phyloP scores from a whole-genome alignment of 495 filamentous ascomycete species.

The Daldinia bambusicola region DNA sequence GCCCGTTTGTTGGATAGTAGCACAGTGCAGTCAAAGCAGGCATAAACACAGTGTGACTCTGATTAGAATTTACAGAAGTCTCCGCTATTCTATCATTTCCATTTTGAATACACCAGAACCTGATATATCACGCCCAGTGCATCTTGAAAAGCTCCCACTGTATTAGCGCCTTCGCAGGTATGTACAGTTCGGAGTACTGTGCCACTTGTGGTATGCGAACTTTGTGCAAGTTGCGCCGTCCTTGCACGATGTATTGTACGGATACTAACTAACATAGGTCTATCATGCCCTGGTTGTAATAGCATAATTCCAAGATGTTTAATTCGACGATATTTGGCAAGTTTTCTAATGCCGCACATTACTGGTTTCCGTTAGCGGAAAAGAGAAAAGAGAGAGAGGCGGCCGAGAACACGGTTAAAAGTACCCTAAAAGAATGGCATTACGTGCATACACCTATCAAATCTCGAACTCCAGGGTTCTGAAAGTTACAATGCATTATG shows the following conservation, averaged over 20 bases:
- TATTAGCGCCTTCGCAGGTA: slow-evolving; percentile 21
- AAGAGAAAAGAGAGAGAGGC: background rate
- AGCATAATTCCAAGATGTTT: slow-evolving; percentile 41
- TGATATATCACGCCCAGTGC: slow-evolving; percentile 30
- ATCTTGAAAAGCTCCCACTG: slow-evolving; percentile 17
- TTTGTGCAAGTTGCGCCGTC: background rate
- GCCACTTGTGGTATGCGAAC: background rate
- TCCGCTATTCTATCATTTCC: slow-evolving; percentile 33
- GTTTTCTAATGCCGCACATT: slow-evolving; percentile 28
- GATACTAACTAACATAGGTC: background rate
- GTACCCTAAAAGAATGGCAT: slow-evolving; percentile 39
- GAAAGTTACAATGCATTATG: slow-evolving; percentile 43
- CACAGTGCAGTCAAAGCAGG: background rate
- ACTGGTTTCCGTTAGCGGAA: slow-evolving; percentile 21
- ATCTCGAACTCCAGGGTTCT: slow-evolving; percentile 22
- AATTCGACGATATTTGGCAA: slow-evolving; percentile 36
- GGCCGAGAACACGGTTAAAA: slow-evolving; percentile 37
- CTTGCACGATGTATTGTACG: background rate
- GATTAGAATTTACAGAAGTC: slow-evolving; percentile 22
- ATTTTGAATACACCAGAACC: slow-evolving; percentile 37
- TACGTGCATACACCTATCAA: slow-evolving; percentile 46
- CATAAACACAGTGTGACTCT: slow-evolving; percentile 39
- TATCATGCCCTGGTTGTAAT: slow-evolving; percentile 38
- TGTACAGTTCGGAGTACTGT: slow-evolving; percentile 22
- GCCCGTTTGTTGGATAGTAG: background rate